Base-by-base conservation (phyloP, 495 filamentous ascomycete genomes). In the Aspergillus olivimuriae region DNA sequence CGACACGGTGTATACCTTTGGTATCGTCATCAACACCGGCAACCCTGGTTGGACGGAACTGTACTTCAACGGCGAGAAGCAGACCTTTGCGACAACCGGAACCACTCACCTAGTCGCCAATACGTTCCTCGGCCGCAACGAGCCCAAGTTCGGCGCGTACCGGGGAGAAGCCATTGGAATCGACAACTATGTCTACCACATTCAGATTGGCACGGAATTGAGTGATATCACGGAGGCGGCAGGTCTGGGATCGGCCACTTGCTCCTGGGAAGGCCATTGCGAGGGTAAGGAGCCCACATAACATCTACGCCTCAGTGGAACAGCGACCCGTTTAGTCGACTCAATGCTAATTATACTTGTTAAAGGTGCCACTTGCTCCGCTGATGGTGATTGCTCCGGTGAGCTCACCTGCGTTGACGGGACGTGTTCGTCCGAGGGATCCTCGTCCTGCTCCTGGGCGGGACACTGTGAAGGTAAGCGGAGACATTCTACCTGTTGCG, bases 221-320 rank as follows among this genome's bases (percentile, higher is more conserved):
- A 30, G 28, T 10, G 44, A 47, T 28, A 39, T 47, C 18, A 31
- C 15, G 33, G 47, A 44, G 39, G 39, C 39, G 23, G 46, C 46
- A 6, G 46, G 46, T 6, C 22, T 43, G 37, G 22, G n/a, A 28
- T 28, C 24, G 11, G 24, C 35, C 20, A 15, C 43, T 2, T 60
- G 56, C 24, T 46, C 44, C 2, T 56, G 52, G 56, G 4, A 41
- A 14, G 52, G 53, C 16, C 56, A 60, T 37, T 53, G 53, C 26
- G 43, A 43, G 15, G 56, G 56, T 60, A 49, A n/a, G n/a, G n/a
- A n/a, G n/a, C n/a, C n/a, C n/a, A n/a, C n/a, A n/a, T n/a, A n/a
- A n/a, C n/a, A n/a, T n/a, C n/a, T n/a, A n/a, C n/a, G n/a, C n/a
- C n/a, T n/a, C n/a, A n/a, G n/a, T n/a, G n/a, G n/a, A n/a, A n/a